Evolutionary conservation across 805 yeast species (phyloP).

Genomic region (Starmerella ratchasimensis): DNA sequence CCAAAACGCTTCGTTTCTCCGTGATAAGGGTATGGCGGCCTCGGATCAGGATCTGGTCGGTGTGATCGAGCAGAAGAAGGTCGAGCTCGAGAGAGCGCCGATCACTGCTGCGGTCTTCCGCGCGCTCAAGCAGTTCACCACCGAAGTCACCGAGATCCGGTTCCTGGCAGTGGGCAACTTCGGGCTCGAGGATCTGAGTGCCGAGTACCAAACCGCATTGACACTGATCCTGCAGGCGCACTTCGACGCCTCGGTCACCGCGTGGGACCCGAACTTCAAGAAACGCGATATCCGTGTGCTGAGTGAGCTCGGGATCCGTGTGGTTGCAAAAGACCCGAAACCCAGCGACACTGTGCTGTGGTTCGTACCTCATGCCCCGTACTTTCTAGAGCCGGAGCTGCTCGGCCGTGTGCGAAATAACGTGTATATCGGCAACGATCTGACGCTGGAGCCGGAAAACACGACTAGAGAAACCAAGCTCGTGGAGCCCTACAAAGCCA

Average conservation of each 20-base stretch:
- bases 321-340: conserved; percentile 6
- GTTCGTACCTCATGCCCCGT: conserved; percentile 16
- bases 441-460: conserved; percentile 1
- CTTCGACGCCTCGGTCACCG: conserved; percentile 3
- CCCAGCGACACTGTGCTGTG: conserved; percentile 1
- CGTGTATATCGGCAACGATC: conserved; percentile 13
- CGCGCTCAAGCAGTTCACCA: not conserved
- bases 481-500: not conserved
- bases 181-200: conserved; percentile 4
- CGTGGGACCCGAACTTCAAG: conserved; percentile 12
- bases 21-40: not conserved
- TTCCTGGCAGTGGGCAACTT: conserved; percentile 11
- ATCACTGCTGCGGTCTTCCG: conserved; percentile 1
- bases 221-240: conserved; percentile 4
- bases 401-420: conserved; percentile 1
- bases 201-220: conserved; percentile 12
- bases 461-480: conserved; percentile 5
- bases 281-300: conserved; percentile 8
- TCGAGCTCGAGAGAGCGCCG: conserved; percentile 4
- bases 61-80: not conserved
- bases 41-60: conserved; percentile 1
- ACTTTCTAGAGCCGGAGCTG: conserved; percentile 13
- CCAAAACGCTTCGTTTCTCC: too few species aligned
- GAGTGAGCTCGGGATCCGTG: conserved; percentile 5
- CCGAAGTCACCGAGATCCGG: conserved; percentile 1